Evolutionary conservation across 129 eudicot species (phyloP).

Genomic region (Saposhnikovia divaricata): DNA sequence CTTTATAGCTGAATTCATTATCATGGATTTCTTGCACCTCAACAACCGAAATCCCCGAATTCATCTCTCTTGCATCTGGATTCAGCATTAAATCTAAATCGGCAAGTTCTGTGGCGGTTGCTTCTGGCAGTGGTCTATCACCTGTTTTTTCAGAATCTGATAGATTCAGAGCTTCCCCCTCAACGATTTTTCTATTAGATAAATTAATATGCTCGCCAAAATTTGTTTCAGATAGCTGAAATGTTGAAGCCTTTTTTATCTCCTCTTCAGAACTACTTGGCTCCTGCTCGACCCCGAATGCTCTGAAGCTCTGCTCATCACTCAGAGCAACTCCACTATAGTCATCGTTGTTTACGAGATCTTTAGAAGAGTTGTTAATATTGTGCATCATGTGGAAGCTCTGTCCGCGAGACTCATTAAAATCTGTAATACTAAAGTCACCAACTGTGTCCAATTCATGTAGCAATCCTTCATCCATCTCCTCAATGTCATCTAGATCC

Average conservation of each 20-base stretch:
- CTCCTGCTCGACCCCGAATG: conserved; percentile 13
- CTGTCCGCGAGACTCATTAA: conserved; percentile 18
- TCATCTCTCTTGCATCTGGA: neutral
- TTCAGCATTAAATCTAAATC: conserved; percentile 5
- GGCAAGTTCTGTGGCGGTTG: neutral
- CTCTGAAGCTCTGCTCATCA: conserved; percentile 15
- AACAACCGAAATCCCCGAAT: neutral
- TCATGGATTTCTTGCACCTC: conserved; percentile 10
- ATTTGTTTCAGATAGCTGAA: conserved; percentile 19
- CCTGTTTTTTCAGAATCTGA: neutral
- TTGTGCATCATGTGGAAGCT: conserved; percentile 17
- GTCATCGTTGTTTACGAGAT: neutral
- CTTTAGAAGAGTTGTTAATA: conserved; percentile 15
- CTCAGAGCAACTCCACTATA: conserved; percentile 9
- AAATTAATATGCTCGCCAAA: conserved; percentile 5
- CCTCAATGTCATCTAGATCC: conserved; percentile 44
- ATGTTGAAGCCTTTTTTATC: conserved; percentile 17
- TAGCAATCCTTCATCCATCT: conserved; percentile 57
- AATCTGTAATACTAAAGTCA: conserved; percentile 51
- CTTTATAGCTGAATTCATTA: conserved; percentile 1
- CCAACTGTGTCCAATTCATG: conserved; percentile 71
- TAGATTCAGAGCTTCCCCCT: conserved; percentile 4
- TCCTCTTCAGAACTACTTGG: conserved; percentile 12
- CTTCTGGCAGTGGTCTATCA: neutral
- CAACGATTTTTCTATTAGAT: neutral